Evolutionary conservation across 768 basidiomycete genomes (phyloP), one percentile per base, ranked within the genome.

Genomic region (Agrocybe pediades): DNA sequence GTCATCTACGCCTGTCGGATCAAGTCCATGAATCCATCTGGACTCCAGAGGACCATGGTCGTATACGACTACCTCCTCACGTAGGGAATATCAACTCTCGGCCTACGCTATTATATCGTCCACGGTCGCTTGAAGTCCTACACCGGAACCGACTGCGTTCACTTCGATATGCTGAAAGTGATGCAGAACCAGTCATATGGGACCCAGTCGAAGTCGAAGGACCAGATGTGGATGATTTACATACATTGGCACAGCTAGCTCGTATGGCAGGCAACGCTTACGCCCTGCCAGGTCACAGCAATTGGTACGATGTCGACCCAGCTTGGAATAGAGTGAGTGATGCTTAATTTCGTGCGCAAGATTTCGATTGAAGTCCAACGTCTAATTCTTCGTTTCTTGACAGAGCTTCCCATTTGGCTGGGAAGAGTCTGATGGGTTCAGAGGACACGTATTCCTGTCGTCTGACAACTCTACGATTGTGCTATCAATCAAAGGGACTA

Each of bases 231-330:
- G 79, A 81, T 53, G 90, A 96, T 66, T 72, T 79, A 48, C 86
- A 89, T 61, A 97, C 95, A 0, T 72, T 98, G 6, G 76, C 79
- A 2, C 87, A 93, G 65, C 78, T 98, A 24, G 95, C 90, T 68
- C 74, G 90, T 53, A 95, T 98, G 88, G 78, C 87, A 9, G 90
- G 86, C 29, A 92, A 98, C 65, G 95, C 96, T 1, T 98, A 98
- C 71, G 83, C 87, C 9, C 67, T 84, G 25, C 88, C 90, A 15
- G 83, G 85, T 6, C 71, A 76, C 62, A 78, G 74, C 46, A 86
- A 85, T 46, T 97, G 94, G 95, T 95, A 89, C 59, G 87, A 92
- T 26, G 69, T 93, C 2, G 90, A 89, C 62, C 64, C 70, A 2
- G 74, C 80, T 0, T 98, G 89, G 89, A 94, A 92, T 56, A 77